Percentiles rank a stretch among this genome's conserved stretches.
phyloP scores from a whole-genome alignment of 257 asterid genomes.

The Salvia hispanica region DNA sequence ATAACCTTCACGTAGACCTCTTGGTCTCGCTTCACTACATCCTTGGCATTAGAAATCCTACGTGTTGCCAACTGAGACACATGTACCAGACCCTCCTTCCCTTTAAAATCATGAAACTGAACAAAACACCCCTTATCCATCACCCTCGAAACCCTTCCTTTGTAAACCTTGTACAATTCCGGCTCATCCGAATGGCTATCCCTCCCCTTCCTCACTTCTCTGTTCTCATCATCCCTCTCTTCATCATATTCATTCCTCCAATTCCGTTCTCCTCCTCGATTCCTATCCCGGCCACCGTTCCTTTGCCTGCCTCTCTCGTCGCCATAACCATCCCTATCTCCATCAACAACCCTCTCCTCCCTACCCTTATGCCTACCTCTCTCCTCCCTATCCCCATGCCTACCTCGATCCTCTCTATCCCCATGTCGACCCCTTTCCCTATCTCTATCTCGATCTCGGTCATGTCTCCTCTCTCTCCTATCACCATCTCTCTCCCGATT shows the following conservation, averaged over 20 bases:
- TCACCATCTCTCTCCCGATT: constrained; percentile 39
- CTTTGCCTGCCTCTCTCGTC: constrained; percentile 40
- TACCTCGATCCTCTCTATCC: constrained; percentile 26
- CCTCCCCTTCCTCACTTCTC: constrained; percentile 36
- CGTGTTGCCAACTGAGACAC: constrained; percentile 85
- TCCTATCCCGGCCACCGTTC: constrained; percentile 34
- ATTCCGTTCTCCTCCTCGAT: constrained; percentile 36
- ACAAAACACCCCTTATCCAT: constrained; percentile 97
- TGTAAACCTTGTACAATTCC: constrained; percentile 66
- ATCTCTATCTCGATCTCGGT: constrained; percentile 31
- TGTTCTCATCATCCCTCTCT: constrained; percentile 52
- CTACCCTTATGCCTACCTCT: constrained; percentile 30
- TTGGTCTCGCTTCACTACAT: constrained; percentile 85
- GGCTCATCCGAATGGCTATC: constrained; percentile 48
- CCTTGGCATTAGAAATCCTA: constrained; percentile 85
- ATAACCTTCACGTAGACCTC: constrained; percentile 88
- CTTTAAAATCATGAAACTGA: constrained; percentile 67
- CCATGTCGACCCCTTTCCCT: constrained; percentile 34
- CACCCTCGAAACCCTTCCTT: constrained; percentile 88
- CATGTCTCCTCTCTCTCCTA: constrained; percentile 43
- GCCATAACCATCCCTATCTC: constrained; percentile 34
- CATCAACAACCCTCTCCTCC: constrained; percentile 32
- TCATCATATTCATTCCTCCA: constrained; percentile 44
- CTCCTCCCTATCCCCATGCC: constrained; percentile 34
- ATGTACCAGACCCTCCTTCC: constrained; percentile 89